Evolutionary conservation across 1,139 yeast species (phyloP), one percentile per base, ranked within the genome.

Genomic region (Yamadazyma membranifaciens): DNA sequence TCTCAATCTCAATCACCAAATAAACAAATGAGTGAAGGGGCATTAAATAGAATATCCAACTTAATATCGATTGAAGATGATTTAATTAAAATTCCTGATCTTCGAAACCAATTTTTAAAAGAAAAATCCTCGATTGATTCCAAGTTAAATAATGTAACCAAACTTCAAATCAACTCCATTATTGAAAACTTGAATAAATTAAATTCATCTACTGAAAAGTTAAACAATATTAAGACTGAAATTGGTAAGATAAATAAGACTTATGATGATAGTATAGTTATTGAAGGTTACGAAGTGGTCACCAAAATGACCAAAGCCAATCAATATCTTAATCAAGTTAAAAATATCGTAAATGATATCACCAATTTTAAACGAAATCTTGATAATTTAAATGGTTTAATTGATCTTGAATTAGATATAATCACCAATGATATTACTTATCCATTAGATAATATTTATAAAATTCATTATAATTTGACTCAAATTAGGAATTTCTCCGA

Each of bases 401-500:
- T 91, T 44, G 81, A 75, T 15, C 47, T 56, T 1, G 87, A 81
- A 46, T 63, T 77, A 28, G 76, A 78, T 11, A 66, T 69, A 4
- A 57, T 71, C 29, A 74, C 68, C 41, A 63, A 73, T 5, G 74
- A 75, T 47, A 69, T 83, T 36, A 74, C 75, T 20, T 74, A 80
- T 35, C 75, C 81, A 0, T 70, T 87, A 56, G 78, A 81, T 7
- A 74, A 79, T 48, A 60, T 92, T 30, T 66, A 88, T 39, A 60
- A 70, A 27, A 79, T 87, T 14, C 98, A 92, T 60, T 85, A 73
- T 57, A 69, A 76, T 45, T 68, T 91, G 45, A 83, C 83, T 33
- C 78, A 76, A 54, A 77, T 87, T 11, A 72, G 95, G 38, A 92
- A 89, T 57, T 81, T 91, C 49, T 80, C 75, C 47, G 98, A 92